Evolutionary conservation across 164 flowering plant genomes (phyloP).

Genomic region (Magnolia changhungtana): DNA sequence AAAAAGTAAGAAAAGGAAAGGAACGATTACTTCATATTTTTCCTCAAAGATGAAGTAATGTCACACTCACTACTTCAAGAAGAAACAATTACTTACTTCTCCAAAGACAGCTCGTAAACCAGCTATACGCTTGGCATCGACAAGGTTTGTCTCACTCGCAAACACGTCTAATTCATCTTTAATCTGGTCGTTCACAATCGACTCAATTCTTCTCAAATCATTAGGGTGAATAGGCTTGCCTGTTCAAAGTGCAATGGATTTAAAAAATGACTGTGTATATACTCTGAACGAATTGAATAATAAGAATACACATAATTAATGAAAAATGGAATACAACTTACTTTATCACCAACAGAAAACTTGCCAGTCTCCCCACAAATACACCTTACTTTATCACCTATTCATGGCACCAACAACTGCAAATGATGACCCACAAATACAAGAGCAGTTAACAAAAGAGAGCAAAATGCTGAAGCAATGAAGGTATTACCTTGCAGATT

Average conservation of each 20-base stretch:
- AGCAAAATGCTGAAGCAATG: background rate
- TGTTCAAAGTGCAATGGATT: conserved; percentile 25
- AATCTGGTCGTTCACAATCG: conserved; percentile 83
- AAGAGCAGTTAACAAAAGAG: background rate
- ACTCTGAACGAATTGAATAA: background rate
- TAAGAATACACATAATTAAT: background rate
- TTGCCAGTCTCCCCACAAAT: too few species aligned
- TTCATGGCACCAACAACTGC: conserved; percentile 10
- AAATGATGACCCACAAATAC: conserved; percentile 1
- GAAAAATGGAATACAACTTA: conserved; percentile 23
- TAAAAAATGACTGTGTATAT: background rate
- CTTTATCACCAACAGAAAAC: too few species aligned
- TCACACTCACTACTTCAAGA: background rate
- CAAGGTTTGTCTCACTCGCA: conserved; percentile 65
- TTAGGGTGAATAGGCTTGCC: conserved; percentile 81
- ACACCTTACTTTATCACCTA: too few species aligned
- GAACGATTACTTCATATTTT: too few species aligned
- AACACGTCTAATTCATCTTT: conserved; percentile 72
- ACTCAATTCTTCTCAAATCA: conserved; percentile 68
- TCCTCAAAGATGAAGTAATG: too few species aligned
- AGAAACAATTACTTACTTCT: conserved; percentile 55
- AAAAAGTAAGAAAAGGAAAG: too few species aligned
- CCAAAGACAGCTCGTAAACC: conserved; percentile 99
- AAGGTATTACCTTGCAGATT: conserved; percentile 62
- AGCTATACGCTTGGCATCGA: conserved; percentile 77